Percentiles rank a stretch among this genome's conserved stretches.
Evolutionary conservation across 176 grass and related monocot species (phyloP).

Genomic region (Oryza officinalis): DNA sequence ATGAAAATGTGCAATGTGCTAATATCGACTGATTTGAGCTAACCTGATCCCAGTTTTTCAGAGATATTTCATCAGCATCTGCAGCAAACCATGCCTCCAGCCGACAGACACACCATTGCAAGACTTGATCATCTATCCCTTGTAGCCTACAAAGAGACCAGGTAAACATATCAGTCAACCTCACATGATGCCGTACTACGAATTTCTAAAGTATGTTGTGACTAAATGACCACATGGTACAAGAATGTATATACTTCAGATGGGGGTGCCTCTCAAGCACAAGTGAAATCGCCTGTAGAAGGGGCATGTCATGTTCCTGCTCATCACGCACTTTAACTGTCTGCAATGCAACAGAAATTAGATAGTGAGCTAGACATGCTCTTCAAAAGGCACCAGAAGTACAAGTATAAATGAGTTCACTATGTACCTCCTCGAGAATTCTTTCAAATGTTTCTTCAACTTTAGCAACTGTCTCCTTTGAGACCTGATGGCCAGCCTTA

Average conservation of each 20-base stretch:
- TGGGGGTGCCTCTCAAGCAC: conserved; percentile 80
- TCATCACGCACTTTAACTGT: conserved; percentile 73
- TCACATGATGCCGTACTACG: not conserved
- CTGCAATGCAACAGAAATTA: conserved; percentile 39
- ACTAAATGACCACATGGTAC: not conserved
- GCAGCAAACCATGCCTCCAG: conserved; percentile 98
- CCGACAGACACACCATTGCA: conserved; percentile 92
- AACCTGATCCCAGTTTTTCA: conserved; percentile 99
- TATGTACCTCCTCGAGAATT: conserved; percentile 81
- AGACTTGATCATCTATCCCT: conserved; percentile 69
- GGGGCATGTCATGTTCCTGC: conserved; percentile 74
- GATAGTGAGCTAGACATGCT: not conserved
- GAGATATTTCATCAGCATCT: conserved; percentile 86
- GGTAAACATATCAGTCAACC: conserved; percentile 26
- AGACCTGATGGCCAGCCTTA: conserved; percentile 69
- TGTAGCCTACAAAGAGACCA: conserved; percentile 62
- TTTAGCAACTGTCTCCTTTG: conserved; percentile 65
- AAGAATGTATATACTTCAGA: conserved; percentile 57
- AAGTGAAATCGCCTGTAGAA: conserved; percentile 81
- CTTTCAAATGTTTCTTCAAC: conserved; percentile 79
- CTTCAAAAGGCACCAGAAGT: not conserved
- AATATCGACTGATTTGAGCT: not conserved
- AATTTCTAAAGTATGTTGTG: not conserved
- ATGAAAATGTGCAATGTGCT: not conserved
- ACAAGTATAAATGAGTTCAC: not conserved